Percentiles rank a stretch among this genome's conserved stretches.
These are phyloP conservation scores for Colletotrichum brevisporum DNA, from an alignment of 2,329 filamentous ascomycete genomes.

Conservation along the genomic window DNA sequence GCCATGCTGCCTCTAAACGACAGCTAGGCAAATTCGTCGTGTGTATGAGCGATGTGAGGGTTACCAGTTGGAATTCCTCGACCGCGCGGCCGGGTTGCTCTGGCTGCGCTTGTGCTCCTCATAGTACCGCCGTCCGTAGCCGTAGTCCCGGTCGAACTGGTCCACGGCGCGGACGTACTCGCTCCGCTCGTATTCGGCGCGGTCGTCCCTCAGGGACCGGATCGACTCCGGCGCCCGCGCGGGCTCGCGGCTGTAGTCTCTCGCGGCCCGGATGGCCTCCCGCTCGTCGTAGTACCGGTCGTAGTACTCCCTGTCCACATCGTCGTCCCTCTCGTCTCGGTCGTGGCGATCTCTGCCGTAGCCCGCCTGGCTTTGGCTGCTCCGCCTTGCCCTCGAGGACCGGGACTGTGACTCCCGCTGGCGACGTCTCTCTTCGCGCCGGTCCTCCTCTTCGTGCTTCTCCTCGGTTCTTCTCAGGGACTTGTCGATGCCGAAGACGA, in stretches of 20 bases:
- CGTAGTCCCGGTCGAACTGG: slow-evolving; percentile 23
- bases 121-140: slow-evolving; percentile 22
- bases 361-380: slow-evolving; percentile 19
- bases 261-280: slow-evolving; percentile 25
- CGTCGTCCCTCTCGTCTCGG: slow-evolving; percentile 12
- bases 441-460: slow-evolving; percentile 37
- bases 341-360: slow-evolving; percentile 5
- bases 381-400: slow-evolving; percentile 5
- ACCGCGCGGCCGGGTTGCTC: slow-evolving; percentile 29
- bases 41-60: background rate
- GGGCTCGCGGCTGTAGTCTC: slow-evolving; percentile 32
- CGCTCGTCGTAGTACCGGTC: slow-evolving; percentile 29
- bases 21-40: too few species aligned
- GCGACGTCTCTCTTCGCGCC: slow-evolving; percentile 31
- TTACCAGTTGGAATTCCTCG: slow-evolving; percentile 32
- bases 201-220: background rate
- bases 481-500: slow-evolving; percentile 58
- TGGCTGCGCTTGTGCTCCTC: slow-evolving; percentile 31
- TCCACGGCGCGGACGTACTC: slow-evolving; percentile 18
- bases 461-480: slow-evolving; percentile 50
- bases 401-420: slow-evolving; percentile 21
- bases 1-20: background rate
- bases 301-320: slow-evolving; percentile 28
- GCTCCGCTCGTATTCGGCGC: background rate
- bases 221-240: slow-evolving; percentile 25